phyloP scores from a whole-genome alignment of 2,329 filamentous ascomycete genomes.

The Beauveria pseudobassiana region DNA sequence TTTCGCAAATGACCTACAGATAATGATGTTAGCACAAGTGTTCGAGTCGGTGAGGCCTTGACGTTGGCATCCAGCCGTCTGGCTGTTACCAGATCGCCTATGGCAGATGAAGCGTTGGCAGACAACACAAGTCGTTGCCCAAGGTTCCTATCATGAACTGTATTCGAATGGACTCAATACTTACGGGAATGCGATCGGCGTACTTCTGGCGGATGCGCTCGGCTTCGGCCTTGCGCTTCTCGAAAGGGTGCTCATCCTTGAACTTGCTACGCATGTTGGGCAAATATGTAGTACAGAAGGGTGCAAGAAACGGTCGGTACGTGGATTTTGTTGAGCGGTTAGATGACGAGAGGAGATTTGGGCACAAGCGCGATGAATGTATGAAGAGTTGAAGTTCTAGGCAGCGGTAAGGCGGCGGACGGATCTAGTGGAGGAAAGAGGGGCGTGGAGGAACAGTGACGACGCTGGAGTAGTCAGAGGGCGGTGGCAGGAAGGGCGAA shows the following conservation, averaged over 20 bases:
- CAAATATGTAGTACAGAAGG: slow-evolving; percentile 14
- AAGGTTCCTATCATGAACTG: background rate
- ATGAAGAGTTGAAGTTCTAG: slow-evolving; percentile 14
- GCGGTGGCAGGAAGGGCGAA: slow-evolving; percentile 13
- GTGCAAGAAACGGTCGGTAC: background rate
- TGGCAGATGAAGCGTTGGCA: background rate
- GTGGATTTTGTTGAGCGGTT: background rate
- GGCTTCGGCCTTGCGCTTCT: slow-evolving; percentile 99
- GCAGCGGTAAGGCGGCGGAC: slow-evolving; percentile 18
- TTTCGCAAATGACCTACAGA: slow-evolving; percentile 91
- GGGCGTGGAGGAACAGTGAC: slow-evolving; percentile 15
- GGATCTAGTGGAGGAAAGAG: slow-evolving; percentile 20
- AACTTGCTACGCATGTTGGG: slow-evolving; percentile 95
- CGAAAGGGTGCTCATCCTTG: slow-evolving; percentile 99
- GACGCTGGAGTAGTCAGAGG: slow-evolving; percentile 15
- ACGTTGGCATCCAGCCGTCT: background rate
- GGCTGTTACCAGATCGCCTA: background rate
- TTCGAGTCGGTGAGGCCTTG: background rate
- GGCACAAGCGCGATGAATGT: background rate
- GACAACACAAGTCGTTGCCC: slow-evolving; percentile 8
- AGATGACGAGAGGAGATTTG: slow-evolving; percentile 1
- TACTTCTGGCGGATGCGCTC: slow-evolving; percentile 99
- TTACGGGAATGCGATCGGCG: slow-evolving; percentile 92
- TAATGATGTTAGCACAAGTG: background rate
- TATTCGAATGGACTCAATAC: slow-evolving; percentile 30